These are phyloP conservation scores for Nicotiana tomentosiformis DNA, from an alignment of 257 asterid genomes.

Conservation along the genomic window DNA sequence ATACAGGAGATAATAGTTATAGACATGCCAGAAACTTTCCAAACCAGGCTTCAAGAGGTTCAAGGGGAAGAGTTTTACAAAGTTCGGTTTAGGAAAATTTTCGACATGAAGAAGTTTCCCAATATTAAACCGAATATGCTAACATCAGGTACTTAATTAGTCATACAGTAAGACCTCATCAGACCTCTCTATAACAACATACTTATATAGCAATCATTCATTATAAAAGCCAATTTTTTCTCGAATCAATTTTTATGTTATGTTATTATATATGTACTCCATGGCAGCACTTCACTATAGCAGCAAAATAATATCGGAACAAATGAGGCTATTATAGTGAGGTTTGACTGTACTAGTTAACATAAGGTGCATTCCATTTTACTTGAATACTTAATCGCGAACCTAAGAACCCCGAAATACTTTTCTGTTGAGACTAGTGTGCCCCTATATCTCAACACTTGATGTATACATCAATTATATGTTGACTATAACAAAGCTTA, in stretches of 20 bases:
- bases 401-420: not conserved
- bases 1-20: conserved; percentile 35
- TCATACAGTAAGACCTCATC: not conserved
- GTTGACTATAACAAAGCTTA: not conserved
- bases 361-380: not conserved
- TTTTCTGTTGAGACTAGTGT: not conserved
- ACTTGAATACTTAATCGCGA: not conserved
- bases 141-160: conserved; percentile 22
- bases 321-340: too few relatives aligned
- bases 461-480: not conserved
- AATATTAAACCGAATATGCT: conserved; percentile 18
- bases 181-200: too few relatives aligned
- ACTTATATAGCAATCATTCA: too few relatives aligned
- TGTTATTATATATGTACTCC: too few relatives aligned
- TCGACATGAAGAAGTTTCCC: conserved; percentile 13
- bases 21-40: conserved; percentile 42
- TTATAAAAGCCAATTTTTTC: too few relatives aligned
- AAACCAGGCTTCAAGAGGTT: conserved; percentile 30
- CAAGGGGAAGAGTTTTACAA: conserved; percentile 30
- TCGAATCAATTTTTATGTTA: too few relatives aligned
- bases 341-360: too few relatives aligned
- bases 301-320: too few relatives aligned
- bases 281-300: too few relatives aligned
- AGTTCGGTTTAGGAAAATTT: conserved; percentile 29
- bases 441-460: not conserved